phyloP scores from a whole-genome alignment of 2,329 filamentous ascomycete species.

The Pyrenochaeta sp. region DNA sequence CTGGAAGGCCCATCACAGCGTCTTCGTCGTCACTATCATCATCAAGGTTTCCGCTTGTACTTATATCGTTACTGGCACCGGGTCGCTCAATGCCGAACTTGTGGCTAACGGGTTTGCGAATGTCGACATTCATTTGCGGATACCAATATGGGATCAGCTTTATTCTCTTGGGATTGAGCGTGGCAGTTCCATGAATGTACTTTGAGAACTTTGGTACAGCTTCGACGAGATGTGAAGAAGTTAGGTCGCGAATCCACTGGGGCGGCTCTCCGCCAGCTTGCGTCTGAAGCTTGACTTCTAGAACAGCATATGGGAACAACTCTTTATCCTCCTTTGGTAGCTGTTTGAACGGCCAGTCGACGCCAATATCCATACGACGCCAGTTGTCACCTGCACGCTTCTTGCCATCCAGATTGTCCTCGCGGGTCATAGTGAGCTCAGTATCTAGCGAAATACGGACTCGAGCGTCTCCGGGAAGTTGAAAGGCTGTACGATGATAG shows the following conservation, averaged over 20 bases:
- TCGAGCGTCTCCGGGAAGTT: constrained; percentile 92
- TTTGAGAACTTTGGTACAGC: constrained; percentile 99
- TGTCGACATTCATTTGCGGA: constrained; percentile 98
- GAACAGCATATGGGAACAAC: constrained; percentile 92
- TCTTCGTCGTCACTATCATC: constrained; percentile 74
- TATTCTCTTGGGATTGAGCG: constrained; percentile 85
- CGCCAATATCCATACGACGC: constrained; percentile 96
- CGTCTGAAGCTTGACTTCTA: constrained; percentile 98
- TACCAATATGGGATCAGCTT: constrained; percentile 95
- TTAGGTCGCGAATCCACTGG: constrained; percentile 94
- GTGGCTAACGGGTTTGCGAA: constrained; percentile 88
- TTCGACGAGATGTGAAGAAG: constrained; percentile 92
- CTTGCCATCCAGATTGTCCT: constrained; percentile 90
- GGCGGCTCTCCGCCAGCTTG: constrained; percentile 94
- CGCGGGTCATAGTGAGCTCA: constrained; percentile 91
- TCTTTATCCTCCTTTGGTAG: constrained; percentile 84
- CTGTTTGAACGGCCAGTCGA: constrained; percentile 93
- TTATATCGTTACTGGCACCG: constrained; percentile 75
- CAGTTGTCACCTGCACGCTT: constrained; percentile 85
- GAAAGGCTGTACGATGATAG: constrained; percentile 98
- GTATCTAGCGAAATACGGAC: constrained; percentile 97
- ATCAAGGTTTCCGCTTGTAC: constrained; percentile 79
- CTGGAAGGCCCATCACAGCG: constrained; percentile 41
- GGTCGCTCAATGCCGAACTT: constrained; percentile 90
- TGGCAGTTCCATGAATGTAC: constrained; percentile 95